Evolutionary conservation across 176 grass and related monocot genomes (phyloP), one percentile per base, ranked within the genome.

Genomic region (Zoysia pacifica): DNA sequence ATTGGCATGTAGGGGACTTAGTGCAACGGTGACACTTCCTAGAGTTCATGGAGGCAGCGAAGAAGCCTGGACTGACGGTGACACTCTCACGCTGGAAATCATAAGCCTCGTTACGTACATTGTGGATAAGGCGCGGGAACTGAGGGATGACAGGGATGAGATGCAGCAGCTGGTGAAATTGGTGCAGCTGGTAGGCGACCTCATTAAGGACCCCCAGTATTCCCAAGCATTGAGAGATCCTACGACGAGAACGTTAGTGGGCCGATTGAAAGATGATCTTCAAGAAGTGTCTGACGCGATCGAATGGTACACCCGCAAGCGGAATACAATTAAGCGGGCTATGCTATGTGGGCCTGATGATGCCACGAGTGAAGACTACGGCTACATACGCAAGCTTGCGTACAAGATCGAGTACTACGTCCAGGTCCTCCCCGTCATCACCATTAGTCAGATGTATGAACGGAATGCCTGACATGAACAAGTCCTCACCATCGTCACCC

Each of bases 371-470:
- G n/a, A n/a, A n/a, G n/a, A n/a, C n/a, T n/a, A n/a, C n/a, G n/a
- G n/a, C n/a, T n/a, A n/a, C n/a, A 13, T 53, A 16, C 48, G 48
- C 69, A 14, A 18, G 35, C 28, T 16, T 1, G 69, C 69, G 48
- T 72, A 39, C 69, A 72, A 14, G 69, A 39, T 72, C 35, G 48
- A 53, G 48, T 72, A 72, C 48, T 53, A 53, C 48, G 49, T 53
- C 12, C 47, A 37, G 6, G 2, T 53, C 12, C 28, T 72, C 39
- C 63, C 63, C 13, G 48, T 53, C 12, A 39, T 39, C 15, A 3
- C 15, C 65, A n/a, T 45, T 39, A 39, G 41, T 41, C 65, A 67
- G 65, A 58, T 58, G 9, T 8, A 48, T 48, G 47, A n/a, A n/a
- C n/a, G 4, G 44, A 46, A 3, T 46, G 44, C 44, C 3, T 6